Evolutionary conservation across 495 filamentous ascomycete genomes (phyloP).

Genomic region (Podospora pseudocomata): DNA sequence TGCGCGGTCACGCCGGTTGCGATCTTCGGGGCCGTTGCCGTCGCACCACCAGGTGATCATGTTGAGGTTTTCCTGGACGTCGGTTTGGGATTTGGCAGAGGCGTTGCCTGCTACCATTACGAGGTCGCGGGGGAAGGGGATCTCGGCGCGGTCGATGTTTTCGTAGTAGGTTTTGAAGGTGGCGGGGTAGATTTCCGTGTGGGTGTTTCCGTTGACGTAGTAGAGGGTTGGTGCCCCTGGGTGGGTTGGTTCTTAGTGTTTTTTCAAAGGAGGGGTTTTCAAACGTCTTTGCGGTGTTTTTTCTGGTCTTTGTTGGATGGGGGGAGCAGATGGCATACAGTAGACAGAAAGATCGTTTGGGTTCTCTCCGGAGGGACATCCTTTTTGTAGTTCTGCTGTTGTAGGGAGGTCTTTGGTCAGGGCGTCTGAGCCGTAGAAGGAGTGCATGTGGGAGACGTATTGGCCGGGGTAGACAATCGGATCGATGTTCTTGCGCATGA

Average conservation of each 20-base stretch:
- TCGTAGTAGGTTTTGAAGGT: constrained; percentile 50
- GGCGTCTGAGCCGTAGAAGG: constrained; percentile 37
- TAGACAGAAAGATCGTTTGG: constrained; percentile 37
- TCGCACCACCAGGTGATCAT: constrained; percentile 41
- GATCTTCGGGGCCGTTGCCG: constrained; percentile 35
- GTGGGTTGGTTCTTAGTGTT: neutral
- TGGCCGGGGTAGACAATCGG: constrained; percentile 34
- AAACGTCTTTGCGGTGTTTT: neutral
- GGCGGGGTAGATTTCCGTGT: constrained; percentile 40
- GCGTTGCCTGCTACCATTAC: constrained; percentile 37
- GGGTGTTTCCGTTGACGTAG: constrained; percentile 36
- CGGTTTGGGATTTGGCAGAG: constrained; percentile 30
- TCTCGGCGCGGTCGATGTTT: constrained; percentile 80
- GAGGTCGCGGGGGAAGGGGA: constrained; percentile 62
- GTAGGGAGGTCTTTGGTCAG: constrained; percentile 35
- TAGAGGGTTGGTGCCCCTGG: constrained; percentile 38
- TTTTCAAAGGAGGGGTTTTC: neutral
- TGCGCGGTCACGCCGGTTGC: constrained; percentile 30
- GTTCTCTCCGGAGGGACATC: constrained; percentile 38
- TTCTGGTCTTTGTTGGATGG: neutral
- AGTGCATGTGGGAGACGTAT: constrained; percentile 39
- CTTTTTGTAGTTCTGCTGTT: constrained; percentile 34
- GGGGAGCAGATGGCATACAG: constrained; percentile 22
- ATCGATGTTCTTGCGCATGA: constrained; percentile 40
- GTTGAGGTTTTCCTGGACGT: constrained; percentile 34